Base-by-base conservation (phyloP, 2,329 filamentous ascomycete genomes). In the Aschersonia sp. region DNA sequence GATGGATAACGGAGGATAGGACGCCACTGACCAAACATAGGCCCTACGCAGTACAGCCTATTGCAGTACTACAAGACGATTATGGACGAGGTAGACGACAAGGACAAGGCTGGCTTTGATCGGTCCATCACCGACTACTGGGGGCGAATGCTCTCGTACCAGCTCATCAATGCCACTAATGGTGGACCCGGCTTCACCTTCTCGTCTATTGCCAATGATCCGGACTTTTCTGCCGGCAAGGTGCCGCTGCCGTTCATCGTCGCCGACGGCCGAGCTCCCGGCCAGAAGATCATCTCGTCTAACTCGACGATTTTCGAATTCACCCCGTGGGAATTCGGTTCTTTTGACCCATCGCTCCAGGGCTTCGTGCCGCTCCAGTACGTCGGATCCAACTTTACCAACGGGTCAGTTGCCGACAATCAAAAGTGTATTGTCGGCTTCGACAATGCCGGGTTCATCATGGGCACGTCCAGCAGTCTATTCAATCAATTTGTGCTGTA, bases 91-190 rank as follows among this genome's bases (percentile, higher is more conserved):
- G 62, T 69, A 8, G 50, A 53, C 1, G 54, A 52, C 49, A 70
- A 70, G 59, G 56, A 59, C n/a, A 57, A 64, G 30, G 64, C 64
- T 7, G 67, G 66, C 22, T 71, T 63, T 52, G 59, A 70, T 37
- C 77, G 76, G 4, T 84, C 85, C 7, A 72, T 95, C 49, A 95
- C 89, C 0, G 89, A 95, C 66, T 87, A 87, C 62, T 94, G 88
- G 83, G 86, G 85, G 31, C 83, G 88, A 49, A 85, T 85, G 44
- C 72, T 95, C n/a, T 82, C 82, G 1, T 94, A 84, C 64, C 88
- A 95, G 66, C 74, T 95, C 44, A 76, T 95, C 59, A 84, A 90
- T 59, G 83, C 77, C 5, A 73, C 72, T 1, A 66, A 84, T 51
- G 89, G 88, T 40, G 88, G 86, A 0, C 78, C 83, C 11, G 72